Evolutionary conservation across 495 filamentous ascomycete species (phyloP).

Genomic region (Xylaria longipes): DNA sequence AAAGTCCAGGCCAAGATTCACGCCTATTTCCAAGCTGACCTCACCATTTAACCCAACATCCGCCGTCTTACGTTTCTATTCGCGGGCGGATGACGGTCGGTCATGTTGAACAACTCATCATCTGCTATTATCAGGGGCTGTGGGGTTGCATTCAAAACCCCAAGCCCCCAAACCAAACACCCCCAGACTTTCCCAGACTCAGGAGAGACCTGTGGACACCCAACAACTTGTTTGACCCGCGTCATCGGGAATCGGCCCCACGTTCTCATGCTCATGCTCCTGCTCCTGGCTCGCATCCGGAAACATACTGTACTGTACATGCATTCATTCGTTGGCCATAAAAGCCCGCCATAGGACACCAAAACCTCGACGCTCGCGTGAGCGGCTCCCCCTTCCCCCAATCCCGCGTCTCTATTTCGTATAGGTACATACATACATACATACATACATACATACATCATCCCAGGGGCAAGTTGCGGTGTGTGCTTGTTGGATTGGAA

Average conservation of each 20-base stretch:
- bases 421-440: slow-evolving; percentile 8
- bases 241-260: slow-evolving; percentile 29
- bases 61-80: slow-evolving; percentile 9
- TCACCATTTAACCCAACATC: slow-evolving; percentile 5
- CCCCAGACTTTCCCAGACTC: slow-evolving; percentile 14
- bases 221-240: slow-evolving; percentile 25
- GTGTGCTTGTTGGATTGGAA: background rate
- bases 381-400: background rate
- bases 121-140: slow-evolving; percentile 24
- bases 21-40: slow-evolving; percentile 17
- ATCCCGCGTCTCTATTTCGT: background rate
- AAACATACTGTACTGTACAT: too few species aligned
- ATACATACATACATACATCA: too few species aligned
- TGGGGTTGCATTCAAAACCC: slow-evolving; percentile 22
- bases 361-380: background rate
- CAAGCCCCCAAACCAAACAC: background rate
- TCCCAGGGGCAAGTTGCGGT: slow-evolving; percentile 25
- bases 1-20: background rate
- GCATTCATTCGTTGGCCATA: slow-evolving; percentile 18
- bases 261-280: background rate
- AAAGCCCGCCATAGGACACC: slow-evolving; percentile 14
- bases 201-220: slow-evolving; percentile 12
- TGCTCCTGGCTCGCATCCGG: background rate
- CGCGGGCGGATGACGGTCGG: slow-evolving; percentile 5
- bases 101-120: slow-evolving; percentile 28